phyloP scores from a whole-genome alignment of 352 stramenopile genomes.

The Pythium phragmitis region DNA sequence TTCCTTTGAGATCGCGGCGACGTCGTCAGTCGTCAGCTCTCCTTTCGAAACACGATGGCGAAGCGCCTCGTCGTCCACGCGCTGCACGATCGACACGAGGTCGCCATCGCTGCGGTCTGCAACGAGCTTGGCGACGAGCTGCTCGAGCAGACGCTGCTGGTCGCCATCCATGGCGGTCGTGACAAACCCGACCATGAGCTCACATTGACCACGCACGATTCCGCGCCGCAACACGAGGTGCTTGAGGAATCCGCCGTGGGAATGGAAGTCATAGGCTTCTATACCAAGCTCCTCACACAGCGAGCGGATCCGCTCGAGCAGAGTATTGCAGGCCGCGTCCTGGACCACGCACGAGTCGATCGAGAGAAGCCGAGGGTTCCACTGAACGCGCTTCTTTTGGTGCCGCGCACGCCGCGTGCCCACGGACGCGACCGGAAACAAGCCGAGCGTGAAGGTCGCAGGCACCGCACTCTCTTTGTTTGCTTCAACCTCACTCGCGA shows the following conservation, averaged over 20 bases:
- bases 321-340: conserved; percentile 34
- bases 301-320: conserved; percentile 39
- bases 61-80: conserved; percentile 54
- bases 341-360: conserved; percentile 65
- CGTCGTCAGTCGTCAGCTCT: background rate
- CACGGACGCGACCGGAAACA: conserved; percentile 62
- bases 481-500: conserved; percentile 41
- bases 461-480: conserved; percentile 13
- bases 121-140: conserved; percentile 35
- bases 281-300: conserved; percentile 34
- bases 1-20: conserved; percentile 6
- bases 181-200: conserved; percentile 71
- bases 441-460: conserved; percentile 56
- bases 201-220: conserved; percentile 19
- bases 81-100: conserved; percentile 66
- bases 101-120: conserved; percentile 22
- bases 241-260: conserved; percentile 61
- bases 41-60: conserved; percentile 34
- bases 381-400: conserved; percentile 37
- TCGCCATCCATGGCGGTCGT: conserved; percentile 47
- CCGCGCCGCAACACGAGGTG: conserved; percentile 65
- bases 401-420: conserved; percentile 37
- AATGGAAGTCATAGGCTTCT: conserved; percentile 59
- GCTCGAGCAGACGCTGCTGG: conserved; percentile 32
- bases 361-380: conserved; percentile 67